Conservation (phyloP, 192 early-diverging fungal genomes). For the Lobosporangium transversale region DNA sequence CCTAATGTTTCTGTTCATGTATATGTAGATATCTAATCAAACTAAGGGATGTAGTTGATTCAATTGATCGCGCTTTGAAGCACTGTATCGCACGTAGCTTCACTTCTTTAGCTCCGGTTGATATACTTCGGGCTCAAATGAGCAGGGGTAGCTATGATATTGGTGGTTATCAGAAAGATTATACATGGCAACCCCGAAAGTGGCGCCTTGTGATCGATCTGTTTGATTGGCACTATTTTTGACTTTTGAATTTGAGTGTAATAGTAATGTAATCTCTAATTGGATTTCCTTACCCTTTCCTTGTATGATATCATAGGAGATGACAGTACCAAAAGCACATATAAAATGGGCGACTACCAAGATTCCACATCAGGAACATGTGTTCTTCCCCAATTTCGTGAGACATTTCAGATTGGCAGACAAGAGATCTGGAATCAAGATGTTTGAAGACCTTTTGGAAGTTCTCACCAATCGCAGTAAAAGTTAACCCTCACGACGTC, state of each 20-base stretch:
- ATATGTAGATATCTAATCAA: neutral
- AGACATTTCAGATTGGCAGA: neutral
- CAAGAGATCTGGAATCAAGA: neutral
- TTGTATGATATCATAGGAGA: neutral
- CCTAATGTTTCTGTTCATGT: neutral
- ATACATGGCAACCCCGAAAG: neutral
- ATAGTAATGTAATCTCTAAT: neutral
- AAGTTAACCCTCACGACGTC: too few species aligned
- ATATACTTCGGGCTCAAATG: conserved; percentile 1
- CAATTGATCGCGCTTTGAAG: neutral
- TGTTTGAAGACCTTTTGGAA: neutral
- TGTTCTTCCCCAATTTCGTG: neutral
- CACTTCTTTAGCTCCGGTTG: neutral
- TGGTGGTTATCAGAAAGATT: conserved; percentile 8
- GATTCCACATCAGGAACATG: neutral
- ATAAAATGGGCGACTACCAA: neutral
- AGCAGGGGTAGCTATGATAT: neutral
- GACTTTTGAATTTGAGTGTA: neutral
- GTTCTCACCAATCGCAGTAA: neutral
- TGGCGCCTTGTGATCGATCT: conserved; percentile 6
- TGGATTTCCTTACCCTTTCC: neutral
- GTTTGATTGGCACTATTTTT: neutral
- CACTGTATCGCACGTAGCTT: neutral
- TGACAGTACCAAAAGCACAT: neutral
- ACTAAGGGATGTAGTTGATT: neutral